Conservation (phyloP, 2,329 filamentous ascomycete genomes). For the Cladosporium cucumerinum region DNA sequence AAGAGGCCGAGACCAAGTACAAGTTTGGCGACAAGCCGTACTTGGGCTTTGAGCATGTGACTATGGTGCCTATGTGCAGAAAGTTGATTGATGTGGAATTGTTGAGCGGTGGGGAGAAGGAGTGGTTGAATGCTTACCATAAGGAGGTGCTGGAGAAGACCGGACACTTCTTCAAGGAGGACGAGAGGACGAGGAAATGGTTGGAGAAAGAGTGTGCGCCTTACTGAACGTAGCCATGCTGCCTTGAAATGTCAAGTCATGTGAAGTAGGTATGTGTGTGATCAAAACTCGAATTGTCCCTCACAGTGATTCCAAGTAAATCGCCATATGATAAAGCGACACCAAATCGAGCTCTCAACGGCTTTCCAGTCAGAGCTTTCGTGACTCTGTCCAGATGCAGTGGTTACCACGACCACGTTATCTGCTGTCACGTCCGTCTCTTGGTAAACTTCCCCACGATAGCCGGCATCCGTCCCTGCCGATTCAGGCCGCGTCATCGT, state of each 20-base stretch:
- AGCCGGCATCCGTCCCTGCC: neutral
- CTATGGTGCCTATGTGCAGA: slow-evolving; percentile 90
- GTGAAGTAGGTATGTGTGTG: too few species aligned
- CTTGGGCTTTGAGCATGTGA: slow-evolving; percentile 93
- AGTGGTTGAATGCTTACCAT: slow-evolving; percentile 87
- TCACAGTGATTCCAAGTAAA: too few species aligned
- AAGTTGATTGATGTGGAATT: slow-evolving; percentile 76
- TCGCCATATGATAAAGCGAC: too few species aligned
- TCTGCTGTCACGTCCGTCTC: neutral
- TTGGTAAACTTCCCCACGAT: neutral
- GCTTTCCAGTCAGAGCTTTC: too few species aligned
- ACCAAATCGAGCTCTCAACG: too few species aligned
- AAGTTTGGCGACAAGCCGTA: slow-evolving; percentile 92
- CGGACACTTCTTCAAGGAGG: slow-evolving; percentile 68
- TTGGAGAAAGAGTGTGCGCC: slow-evolving; percentile 80
- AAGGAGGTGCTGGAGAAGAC: slow-evolving; percentile 79
- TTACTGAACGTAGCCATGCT: slow-evolving; percentile 43
- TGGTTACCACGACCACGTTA: too few species aligned
- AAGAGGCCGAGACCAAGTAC: slow-evolving; percentile 80
- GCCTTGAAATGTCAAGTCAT: too few species aligned
- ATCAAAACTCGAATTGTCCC: too few species aligned
- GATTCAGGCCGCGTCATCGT: neutral
- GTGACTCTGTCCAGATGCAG: too few species aligned
- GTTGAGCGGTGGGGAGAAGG: slow-evolving; percentile 69
- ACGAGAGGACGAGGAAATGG: slow-evolving; percentile 72